These are phyloP conservation scores for Coemansia guatemalensis DNA, from an alignment of 192 early-diverging fungal genomes.

Conservation along the genomic window DNA sequence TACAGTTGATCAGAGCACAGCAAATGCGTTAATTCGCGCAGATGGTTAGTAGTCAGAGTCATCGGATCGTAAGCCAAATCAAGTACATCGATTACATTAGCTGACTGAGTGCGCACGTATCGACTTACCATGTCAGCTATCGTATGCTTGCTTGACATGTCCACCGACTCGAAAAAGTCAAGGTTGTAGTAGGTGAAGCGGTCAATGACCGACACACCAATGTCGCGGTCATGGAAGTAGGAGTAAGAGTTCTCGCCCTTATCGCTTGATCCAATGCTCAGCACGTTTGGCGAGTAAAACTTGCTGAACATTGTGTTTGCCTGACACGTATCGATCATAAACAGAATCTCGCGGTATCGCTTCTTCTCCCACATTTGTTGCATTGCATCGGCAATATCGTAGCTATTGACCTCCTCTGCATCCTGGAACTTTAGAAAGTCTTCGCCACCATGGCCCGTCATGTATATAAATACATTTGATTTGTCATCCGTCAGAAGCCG, in stretches of 20 bases:
- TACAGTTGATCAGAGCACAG: conserved; percentile 7
- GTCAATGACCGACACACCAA: conserved; percentile 97
- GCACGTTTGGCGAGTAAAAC: conserved; percentile 90
- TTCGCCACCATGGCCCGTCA: conserved; percentile 99
- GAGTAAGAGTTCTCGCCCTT: conserved; percentile 94
- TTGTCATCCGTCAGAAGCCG: conserved; percentile 93
- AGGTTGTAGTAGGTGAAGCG: conserved; percentile 96
- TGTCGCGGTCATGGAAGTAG: conserved; percentile 72
- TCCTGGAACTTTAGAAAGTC: conserved; percentile 99
- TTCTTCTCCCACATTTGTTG: conserved; percentile 98
- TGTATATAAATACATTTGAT: conserved; percentile 94
- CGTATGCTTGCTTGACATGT: conserved; percentile 74
- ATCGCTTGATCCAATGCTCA: conserved; percentile 85
- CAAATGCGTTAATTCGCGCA: neutral
- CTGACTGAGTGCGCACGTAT: neutral
- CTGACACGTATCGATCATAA: conserved; percentile 99
- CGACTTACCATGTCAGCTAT: conserved; percentile 69
- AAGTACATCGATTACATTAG: neutral
- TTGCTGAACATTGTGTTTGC: conserved; percentile 95
- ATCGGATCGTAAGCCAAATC: neutral
- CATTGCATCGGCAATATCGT: conserved; percentile 96
- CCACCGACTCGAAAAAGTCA: conserved; percentile 85
- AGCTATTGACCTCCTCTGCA: conserved; percentile 92
- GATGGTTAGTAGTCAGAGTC: neutral
- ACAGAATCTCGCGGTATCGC: conserved; percentile 96